phyloP scores from a whole-genome alignment of 768 basidiomycete species.

The Glaciozyma martinii region DNA sequence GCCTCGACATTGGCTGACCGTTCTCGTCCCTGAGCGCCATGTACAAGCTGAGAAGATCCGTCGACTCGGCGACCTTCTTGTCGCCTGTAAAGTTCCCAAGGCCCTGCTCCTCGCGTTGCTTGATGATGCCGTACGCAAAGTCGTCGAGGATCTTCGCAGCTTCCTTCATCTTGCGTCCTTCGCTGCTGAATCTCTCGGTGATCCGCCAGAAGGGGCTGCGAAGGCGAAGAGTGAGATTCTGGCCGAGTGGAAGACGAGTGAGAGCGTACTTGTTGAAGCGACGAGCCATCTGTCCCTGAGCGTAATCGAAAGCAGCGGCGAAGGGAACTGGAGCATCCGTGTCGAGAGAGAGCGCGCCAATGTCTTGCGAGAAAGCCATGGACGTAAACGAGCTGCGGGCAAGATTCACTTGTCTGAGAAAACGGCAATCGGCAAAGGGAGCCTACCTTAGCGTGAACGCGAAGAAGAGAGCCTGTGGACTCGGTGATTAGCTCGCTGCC shows the following conservation, averaged over 20 bases:
- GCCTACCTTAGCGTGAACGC: conserved; percentile 3
- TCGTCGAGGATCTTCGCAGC: conserved; percentile 11
- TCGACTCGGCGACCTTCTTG: conserved; percentile 11
- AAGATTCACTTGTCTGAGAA: too few species aligned
- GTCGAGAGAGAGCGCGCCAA: not conserved
- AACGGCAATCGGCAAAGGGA: too few species aligned
- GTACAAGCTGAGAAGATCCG: conserved; percentile 19
- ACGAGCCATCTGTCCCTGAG: conserved; percentile 6
- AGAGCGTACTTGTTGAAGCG: conserved; percentile 10
- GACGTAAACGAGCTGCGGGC: not conserved
- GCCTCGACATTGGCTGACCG: conserved; percentile 8
- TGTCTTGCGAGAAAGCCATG: conserved; percentile 8
- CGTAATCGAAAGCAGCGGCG: conserved; percentile 19
- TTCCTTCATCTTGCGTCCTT: not conserved
- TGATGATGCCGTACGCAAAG: conserved; percentile 23
- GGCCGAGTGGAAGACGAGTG: not conserved
- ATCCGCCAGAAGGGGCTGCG: conserved; percentile 19
- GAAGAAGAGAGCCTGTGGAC: conserved; percentile 11
- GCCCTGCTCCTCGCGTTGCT: conserved; percentile 15
- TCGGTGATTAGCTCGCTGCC: not conserved
- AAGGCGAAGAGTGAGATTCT: not conserved
- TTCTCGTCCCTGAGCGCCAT: conserved; percentile 23
- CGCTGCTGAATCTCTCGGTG: conserved; percentile 10
- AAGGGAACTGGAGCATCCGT: not conserved
- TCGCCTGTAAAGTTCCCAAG: conserved; percentile 5